These are phyloP conservation scores for Clathrus columnatus DNA, from an alignment of 768 basidiomycete species.

Conservation along the genomic window DNA sequence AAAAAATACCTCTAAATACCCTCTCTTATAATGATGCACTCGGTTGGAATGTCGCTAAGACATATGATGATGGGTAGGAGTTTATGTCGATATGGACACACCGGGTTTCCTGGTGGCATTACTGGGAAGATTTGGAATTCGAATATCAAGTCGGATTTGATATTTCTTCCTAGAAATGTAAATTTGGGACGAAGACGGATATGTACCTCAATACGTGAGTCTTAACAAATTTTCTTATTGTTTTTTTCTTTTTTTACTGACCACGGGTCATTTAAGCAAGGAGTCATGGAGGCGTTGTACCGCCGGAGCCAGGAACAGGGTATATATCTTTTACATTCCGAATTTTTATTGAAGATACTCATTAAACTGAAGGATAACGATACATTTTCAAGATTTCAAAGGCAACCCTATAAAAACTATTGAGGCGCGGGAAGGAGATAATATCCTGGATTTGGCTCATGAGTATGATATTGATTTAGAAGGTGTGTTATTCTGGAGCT, in stretches of 20 bases:
- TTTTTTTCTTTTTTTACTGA: background rate
- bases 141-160: background rate
- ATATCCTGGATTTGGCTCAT: slow-evolving; percentile 82
- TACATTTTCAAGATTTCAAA: slow-evolving; percentile 86
- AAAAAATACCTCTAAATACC: no score
- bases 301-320: slow-evolving; percentile 65
- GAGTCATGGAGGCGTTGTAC: slow-evolving; percentile 45
- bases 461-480: slow-evolving; percentile 95
- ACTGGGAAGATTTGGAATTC: background rate
- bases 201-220: background rate
- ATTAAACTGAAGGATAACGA: slow-evolving; percentile 69
- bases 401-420: slow-evolving; percentile 78
- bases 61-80: no score
- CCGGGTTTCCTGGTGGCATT: no score
- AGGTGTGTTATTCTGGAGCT: no score
- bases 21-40: background rate
- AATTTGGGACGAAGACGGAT: background rate
- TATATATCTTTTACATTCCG: slow-evolving; percentile 21
- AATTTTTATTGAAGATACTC: background rate
- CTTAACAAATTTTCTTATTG: background rate
- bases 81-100: background rate
- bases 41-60: background rate
- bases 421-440: slow-evolving; percentile 91
- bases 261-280: slow-evolving; percentile 13
- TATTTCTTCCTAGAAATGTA: background rate